phyloP scores from a whole-genome alignment of 2,329 filamentous ascomycete genomes.

The Ascosphaera apis region DNA sequence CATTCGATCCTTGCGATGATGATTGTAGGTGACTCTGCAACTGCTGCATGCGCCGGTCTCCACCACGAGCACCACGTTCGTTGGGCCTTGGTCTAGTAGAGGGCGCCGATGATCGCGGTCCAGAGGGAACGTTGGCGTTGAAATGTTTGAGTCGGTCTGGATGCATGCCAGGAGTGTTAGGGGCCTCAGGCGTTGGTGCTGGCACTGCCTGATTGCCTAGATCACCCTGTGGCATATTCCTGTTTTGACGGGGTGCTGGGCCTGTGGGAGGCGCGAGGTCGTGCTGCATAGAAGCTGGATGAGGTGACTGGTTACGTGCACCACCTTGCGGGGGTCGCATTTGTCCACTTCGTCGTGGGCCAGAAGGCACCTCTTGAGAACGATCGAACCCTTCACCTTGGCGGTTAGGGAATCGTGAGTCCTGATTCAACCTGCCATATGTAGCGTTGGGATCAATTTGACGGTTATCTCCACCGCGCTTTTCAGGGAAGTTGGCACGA shows the following conservation, averaged over 20 bases:
- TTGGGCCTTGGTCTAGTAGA: conserved; percentile 9
- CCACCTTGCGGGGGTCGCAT: too few species aligned
- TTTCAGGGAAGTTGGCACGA: conserved; percentile 11
- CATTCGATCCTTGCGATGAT: conserved; percentile 12
- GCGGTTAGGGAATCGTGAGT: conserved; percentile 14
- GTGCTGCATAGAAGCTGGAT: conserved; percentile 6
- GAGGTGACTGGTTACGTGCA: conserved; percentile 12
- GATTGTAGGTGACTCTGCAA: conserved; percentile 26
- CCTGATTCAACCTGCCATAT: conserved; percentile 24
- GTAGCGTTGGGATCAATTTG: conserved; percentile 18
- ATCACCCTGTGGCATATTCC: too few species aligned
- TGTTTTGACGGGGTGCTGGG: too few species aligned
- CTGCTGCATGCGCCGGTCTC: conserved; percentile 24
- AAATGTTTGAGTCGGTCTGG: conserved; percentile 29
- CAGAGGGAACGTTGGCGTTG: conserved; percentile 10
- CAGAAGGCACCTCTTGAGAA: conserved; percentile 27
- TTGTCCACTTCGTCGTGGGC: conserved; percentile 23
- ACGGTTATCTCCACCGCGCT: conserved; percentile 16
- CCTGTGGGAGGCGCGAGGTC: conserved; percentile 8
- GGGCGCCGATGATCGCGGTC: conserved; percentile 6
- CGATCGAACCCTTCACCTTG: conserved; percentile 21
- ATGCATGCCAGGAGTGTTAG: conserved; percentile 26
- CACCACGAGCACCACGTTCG: conserved; percentile 17
- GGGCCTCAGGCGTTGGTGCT: conserved; percentile 12
- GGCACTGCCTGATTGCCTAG: too few species aligned